Conservation (phyloP, 768 basidiomycete species). For the Suillus occidentalis region DNA sequence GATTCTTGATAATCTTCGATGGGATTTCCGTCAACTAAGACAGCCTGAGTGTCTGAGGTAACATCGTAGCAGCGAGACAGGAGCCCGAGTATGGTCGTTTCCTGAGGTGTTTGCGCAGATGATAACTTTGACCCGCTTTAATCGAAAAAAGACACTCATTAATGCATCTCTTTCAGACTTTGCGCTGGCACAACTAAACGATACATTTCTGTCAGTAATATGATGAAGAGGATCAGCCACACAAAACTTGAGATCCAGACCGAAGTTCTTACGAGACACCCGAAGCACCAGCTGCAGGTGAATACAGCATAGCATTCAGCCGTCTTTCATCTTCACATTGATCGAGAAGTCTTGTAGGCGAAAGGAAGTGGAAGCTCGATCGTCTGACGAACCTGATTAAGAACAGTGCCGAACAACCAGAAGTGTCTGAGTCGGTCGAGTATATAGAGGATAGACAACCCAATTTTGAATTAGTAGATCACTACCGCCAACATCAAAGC, state of each 20-base stretch:
- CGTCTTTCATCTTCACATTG: slow-evolving; percentile 28
- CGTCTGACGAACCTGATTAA: slow-evolving; percentile 22
- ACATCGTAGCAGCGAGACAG: slow-evolving; percentile 35
- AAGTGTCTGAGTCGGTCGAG: slow-evolving; percentile 1
- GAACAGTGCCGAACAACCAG: slow-evolving; percentile 15
- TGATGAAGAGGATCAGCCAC: not conserved
- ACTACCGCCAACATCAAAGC: slow-evolving; percentile 45
- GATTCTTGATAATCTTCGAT: slow-evolving; percentile 29
- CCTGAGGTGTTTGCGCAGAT: slow-evolving; percentile 37
- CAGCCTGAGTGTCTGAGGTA: slow-evolving; percentile 36
- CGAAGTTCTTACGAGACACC: slow-evolving; percentile 22
- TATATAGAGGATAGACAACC: slow-evolving; percentile 9
- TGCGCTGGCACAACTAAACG: slow-evolving; percentile 51
- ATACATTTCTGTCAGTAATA: slow-evolving; percentile 41
- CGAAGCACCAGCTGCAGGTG: slow-evolving; percentile 14
- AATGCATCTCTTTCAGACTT: slow-evolving; percentile 23
- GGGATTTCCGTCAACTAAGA: slow-evolving; percentile 39
- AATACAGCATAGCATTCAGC: slow-evolving; percentile 19
- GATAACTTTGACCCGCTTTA: slow-evolving; percentile 31
- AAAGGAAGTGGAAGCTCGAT: not conserved
- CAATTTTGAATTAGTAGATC: slow-evolving; percentile 33
- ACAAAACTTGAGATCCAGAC: slow-evolving; percentile 7
- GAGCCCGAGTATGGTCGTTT: slow-evolving; percentile 41
- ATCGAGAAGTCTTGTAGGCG: slow-evolving; percentile 15
- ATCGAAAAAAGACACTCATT: slow-evolving; percentile 30